Base-by-base conservation (phyloP, 768 basidiomycete species). In the Termitomyces heimii region DNA sequence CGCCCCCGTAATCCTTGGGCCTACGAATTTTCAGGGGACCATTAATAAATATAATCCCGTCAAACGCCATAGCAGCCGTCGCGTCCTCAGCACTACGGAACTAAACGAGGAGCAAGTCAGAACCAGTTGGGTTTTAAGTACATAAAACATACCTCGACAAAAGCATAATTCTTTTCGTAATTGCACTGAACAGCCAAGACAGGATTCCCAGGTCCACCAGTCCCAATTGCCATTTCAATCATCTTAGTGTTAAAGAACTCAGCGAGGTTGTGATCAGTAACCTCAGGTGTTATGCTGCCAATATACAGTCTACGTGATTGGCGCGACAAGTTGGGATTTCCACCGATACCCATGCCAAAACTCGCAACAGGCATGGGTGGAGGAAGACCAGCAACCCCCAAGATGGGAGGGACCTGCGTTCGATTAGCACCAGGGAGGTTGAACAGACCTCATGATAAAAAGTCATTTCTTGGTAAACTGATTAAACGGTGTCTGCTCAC, bases 121-220 rank as follows among this genome's bases (percentile, higher is more conserved):
- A 64, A 18, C 35, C 42, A 40, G 55, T 34, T 32, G 24, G 55
- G 4, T 7, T 1, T 39, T 48, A 48, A 28, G 55, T 7, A 32
- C 37, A 37, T 46, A 20, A 20, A 39, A 66, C 79, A 61, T 68
- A 96, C 96, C 80, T 99, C 97, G 53, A 98, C 90, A 69, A 98
- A 99, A 1, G 97, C 97, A 68, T 98, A 99, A 65, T 93, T 94
- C 79, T 98, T 99, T 72, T 98, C 97, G 66, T 94, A 94, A 68
- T 98, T 98, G 75, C 97, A 90, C 67, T 96, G 94, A 5, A 97
- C 94, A 20, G 89, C 89, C 32, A 95, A 80, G 32, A 98, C 93
- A 10, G 96, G 92, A 61, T 94, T 93, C 22, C 92, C 94, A 24
- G 90, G 83, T 20, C 81, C 83, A 29, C 86, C 88, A 6, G 92